Base-by-base conservation (phyloP, 208 protist genomes). In the Trichomonas tenax region DNA sequence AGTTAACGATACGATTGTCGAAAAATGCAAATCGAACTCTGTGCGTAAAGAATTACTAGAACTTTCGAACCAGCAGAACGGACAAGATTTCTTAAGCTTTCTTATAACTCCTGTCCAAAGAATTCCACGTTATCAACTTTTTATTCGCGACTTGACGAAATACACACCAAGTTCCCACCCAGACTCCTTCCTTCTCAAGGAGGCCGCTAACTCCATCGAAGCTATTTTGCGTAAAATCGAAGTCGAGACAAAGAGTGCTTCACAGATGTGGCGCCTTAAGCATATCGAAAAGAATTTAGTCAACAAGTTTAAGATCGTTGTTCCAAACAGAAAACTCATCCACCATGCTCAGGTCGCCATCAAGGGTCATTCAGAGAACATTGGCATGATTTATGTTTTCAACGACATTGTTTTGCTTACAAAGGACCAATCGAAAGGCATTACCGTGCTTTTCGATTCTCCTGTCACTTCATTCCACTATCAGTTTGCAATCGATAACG, bases 81-180 rank as follows among this genome's bases (percentile, higher is more conserved):
- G 82, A 6, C 41, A 38, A 58, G 44, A 48, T 51, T 93, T 93
- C 17, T 4, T 93, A 0, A 48, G 40, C 14, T 93, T 48, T 15
- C 44, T 48, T 93, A 51, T 93, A 38, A 93, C 86, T 11, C 86
- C 86, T 38, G 86, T 93, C 10, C 86, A 93, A 51, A 48, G 86
- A 41, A 48, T 48, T 93, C 86, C 86, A 38, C 86, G 86, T 51
- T 93, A 93, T 93, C 86, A 41, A 51, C 46, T 93, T 49, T 51
- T 93, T 6, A 93, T 93, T 51, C 40, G 86, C 23, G 86, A 93
- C 34, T 51, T 93, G 34, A n/a, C 26, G 14, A 93, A 93, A 36
- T 58, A 51, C 38, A 93, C 86, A 15, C 86, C 86, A 2, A 51
- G 45, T 38, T 93, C 44, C 44, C 86, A 93, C 36, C 86, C 86